Conservation (phyloP, 257 asterid genomes). For the Handroanthus guayacan region DNA sequence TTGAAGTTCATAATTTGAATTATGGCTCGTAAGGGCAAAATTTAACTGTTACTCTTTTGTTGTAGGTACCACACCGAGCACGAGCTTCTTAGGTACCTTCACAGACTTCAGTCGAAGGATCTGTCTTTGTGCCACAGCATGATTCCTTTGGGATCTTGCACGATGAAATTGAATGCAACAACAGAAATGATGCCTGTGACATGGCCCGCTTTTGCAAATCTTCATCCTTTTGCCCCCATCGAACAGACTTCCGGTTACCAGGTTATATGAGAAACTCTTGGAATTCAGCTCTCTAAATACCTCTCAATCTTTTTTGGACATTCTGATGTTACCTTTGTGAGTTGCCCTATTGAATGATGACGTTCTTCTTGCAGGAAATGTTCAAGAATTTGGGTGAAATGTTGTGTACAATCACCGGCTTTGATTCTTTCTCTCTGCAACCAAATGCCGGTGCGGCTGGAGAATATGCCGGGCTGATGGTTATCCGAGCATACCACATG, state of each 20-base stretch:
- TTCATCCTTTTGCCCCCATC: slow-evolving; percentile 95
- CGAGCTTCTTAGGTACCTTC: slow-evolving; percentile 86
- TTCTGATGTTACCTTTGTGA: neutral
- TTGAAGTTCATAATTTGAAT: neutral
- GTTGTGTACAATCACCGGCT: slow-evolving; percentile 93
- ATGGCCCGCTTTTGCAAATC: slow-evolving; percentile 83
- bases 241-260: slow-evolving; percentile 94
- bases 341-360: slow-evolving; percentile 24
- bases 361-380: slow-evolving; percentile 77
- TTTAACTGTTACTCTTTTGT: slow-evolving; percentile 29
- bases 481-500: slow-evolving; percentile 95
- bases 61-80: slow-evolving; percentile 96
- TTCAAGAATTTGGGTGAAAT: slow-evolving; percentile 90
- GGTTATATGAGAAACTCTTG: slow-evolving; percentile 48
- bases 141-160: slow-evolving; percentile 99
- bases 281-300: neutral
- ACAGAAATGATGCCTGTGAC: slow-evolving; percentile 99
- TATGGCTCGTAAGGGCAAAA: slow-evolving; percentile 17
- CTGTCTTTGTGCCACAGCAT: slow-evolving; percentile 96
- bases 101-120: slow-evolving; percentile 88
- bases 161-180: slow-evolving; percentile 96
- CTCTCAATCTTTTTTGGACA: slow-evolving; percentile 15
- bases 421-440: slow-evolving; percentile 97
- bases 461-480: slow-evolving; percentile 98
- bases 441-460: slow-evolving; percentile 99